Evolutionary conservation across 352 stramenopile genomes (phyloP).

Genomic region (Globisporangium recalcitrans): DNA sequence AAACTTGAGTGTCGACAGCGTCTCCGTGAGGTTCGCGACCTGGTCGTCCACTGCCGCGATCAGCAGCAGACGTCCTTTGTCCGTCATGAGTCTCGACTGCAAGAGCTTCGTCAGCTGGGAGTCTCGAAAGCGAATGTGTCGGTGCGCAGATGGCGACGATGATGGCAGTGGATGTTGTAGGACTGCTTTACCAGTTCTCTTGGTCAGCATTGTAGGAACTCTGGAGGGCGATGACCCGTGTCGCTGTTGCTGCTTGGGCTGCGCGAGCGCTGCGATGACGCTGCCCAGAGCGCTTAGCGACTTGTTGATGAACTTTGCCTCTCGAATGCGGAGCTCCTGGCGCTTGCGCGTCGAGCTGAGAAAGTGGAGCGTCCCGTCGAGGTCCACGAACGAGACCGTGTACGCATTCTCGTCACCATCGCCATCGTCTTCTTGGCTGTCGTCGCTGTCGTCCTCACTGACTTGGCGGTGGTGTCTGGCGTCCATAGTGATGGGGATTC

Average conservation of each 20-base stretch:
- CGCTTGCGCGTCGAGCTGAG: constrained; percentile 39
- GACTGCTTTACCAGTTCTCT: constrained; percentile 1
- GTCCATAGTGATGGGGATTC: neutral
- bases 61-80: constrained; percentile 39
- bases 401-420: constrained; percentile 16
- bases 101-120: constrained; percentile 72
- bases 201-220: neutral
- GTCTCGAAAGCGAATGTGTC: constrained; percentile 63
- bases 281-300: constrained; percentile 63
- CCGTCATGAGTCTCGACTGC: constrained; percentile 42
- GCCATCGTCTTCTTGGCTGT: constrained; percentile 3
- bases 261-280: constrained; percentile 54
- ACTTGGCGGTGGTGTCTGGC: neutral
- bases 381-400: constrained; percentile 65
- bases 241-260: constrained; percentile 16
- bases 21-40: constrained; percentile 49
- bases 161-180: neutral
- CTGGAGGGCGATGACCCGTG: neutral
- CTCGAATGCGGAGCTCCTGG: constrained; percentile 59
- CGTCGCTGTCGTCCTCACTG: constrained; percentile 1
- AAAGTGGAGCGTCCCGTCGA: constrained; percentile 51
- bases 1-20: constrained; percentile 72
- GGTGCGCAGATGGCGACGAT: neutral
- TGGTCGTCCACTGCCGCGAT: constrained; percentile 65
- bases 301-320: constrained; percentile 78